Evolutionary conservation across 2,329 filamentous ascomycete genomes (phyloP).

Genomic region (Sporothrix inflata): DNA sequence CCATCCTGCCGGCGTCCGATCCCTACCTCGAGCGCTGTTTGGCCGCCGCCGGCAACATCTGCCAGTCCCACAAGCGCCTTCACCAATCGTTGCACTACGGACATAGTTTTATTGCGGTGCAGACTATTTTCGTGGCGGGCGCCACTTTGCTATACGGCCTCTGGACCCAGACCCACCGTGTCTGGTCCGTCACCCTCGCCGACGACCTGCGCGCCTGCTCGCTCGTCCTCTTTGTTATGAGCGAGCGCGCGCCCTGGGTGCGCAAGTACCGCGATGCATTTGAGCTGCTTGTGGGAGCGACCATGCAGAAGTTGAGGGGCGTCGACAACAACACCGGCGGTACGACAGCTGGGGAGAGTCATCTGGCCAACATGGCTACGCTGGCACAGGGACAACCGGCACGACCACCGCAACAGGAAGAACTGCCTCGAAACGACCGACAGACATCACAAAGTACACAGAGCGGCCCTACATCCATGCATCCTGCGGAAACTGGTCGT

Average conservation of each 20-base stretch:
- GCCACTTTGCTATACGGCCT: constrained; percentile 46
- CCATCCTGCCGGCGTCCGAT: constrained; percentile 49
- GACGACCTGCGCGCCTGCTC: constrained; percentile 55
- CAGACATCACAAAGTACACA: neutral
- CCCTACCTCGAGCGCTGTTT: constrained; percentile 51
- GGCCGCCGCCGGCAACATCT: constrained; percentile 46
- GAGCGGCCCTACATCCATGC: neutral
- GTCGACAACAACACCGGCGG: neutral
- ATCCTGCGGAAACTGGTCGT: neutral
- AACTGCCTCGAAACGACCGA: neutral
- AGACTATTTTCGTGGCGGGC: constrained; percentile 49
- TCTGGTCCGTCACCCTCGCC: constrained; percentile 53
- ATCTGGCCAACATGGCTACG: neutral
- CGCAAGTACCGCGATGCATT: constrained; percentile 53
- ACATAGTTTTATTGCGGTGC: constrained; percentile 49
- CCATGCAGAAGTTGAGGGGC: constrained; percentile 43
- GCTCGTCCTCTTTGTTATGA: constrained; percentile 54
- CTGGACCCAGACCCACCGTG: constrained; percentile 48
- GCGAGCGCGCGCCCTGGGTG: constrained; percentile 52
- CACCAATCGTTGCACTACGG: constrained; percentile 47
- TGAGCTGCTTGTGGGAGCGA: constrained; percentile 50
- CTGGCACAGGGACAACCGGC: neutral
- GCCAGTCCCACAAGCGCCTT: constrained; percentile 48
- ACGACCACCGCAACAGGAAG: neutral
- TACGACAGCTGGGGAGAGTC: neutral